phyloP scores from a whole-genome alignment of 2,329 filamentous ascomycete genomes.

The Aphanocladium album region DNA sequence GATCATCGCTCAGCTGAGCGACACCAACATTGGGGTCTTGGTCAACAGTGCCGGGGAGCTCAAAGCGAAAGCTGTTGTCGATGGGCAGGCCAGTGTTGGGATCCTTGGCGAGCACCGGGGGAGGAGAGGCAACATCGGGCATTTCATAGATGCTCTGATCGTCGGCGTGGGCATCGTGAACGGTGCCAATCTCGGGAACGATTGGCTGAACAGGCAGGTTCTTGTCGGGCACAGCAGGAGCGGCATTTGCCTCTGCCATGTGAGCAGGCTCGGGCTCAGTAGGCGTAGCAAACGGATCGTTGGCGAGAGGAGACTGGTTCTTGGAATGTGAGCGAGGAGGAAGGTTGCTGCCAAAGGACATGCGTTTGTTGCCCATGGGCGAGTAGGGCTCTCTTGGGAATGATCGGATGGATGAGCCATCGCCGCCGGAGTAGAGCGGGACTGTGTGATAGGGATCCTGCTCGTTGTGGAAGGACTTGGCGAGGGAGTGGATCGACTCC shows the following conservation, averaged over 20 bases:
- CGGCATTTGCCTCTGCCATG: slow-evolving; percentile 11
- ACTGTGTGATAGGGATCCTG: slow-evolving; percentile 81
- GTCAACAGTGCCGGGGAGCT: slow-evolving; percentile 13
- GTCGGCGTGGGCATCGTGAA: slow-evolving; percentile 22
- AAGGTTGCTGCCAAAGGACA: slow-evolving; percentile 26
- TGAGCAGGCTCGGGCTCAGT: slow-evolving; percentile 26
- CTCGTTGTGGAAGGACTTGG: slow-evolving; percentile 65
- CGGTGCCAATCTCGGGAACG: slow-evolving; percentile 35
- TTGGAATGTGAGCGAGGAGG: slow-evolving; percentile 38
- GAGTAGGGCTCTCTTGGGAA: slow-evolving; percentile 37
- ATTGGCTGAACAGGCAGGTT: slow-evolving; percentile 29
- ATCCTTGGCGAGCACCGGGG: slow-evolving; percentile 25
- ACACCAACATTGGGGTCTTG: slow-evolving; percentile 10
- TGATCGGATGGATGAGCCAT: slow-evolving; percentile 52
- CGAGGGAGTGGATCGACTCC: slow-evolving; percentile 82
- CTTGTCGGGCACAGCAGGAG: slow-evolving; percentile 21
- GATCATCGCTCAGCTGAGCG: slow-evolving; percentile 17
- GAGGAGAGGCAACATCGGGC: slow-evolving; percentile 25
- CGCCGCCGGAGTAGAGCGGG: slow-evolving; percentile 51
- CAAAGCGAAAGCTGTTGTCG: slow-evolving; percentile 12
- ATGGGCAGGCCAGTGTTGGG: slow-evolving; percentile 20
- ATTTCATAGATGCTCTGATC: slow-evolving; percentile 23
- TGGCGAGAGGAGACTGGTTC: slow-evolving; percentile 31
- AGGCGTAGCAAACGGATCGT: slow-evolving; percentile 33
- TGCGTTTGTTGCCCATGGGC: slow-evolving; percentile 36